Evolutionary conservation across 2,329 filamentous ascomycete species (phyloP), one percentile per base, ranked within the genome.

Genomic region (Aspergillus versicolor): DNA sequence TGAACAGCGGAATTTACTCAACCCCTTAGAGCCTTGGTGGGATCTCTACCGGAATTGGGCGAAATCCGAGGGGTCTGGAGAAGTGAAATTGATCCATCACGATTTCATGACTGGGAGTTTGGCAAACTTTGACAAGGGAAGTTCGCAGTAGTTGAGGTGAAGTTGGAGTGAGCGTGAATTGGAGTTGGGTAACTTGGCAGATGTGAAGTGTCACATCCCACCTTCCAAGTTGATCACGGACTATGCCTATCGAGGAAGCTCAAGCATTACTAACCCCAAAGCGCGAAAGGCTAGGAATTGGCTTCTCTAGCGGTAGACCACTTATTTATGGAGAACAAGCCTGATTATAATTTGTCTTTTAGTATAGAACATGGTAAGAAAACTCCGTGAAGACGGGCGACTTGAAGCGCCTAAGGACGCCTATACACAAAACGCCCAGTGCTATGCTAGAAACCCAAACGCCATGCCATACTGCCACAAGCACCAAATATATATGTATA

Each of bases 191-290:
- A 17, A 17, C 17, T 17, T 42, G n/a, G 40, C 15, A 12, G n/a
- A 19, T 17, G 40, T n/a, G 12, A 37, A 13, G 13, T 37, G 34
- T 37, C 34, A 37, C 34, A 37, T 37, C 34, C 34, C 34, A 37
- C 34, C 34, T 37, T 37, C 34, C 12, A 30, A 30, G 27, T 30
- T n/a, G 34, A 37, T n/a, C 34, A 8, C 34, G 15, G 17, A 30
- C 50, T 45, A 52, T 21, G 41, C 50, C 50, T 45, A 52, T 44
- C 50, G 7, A 34, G 50, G 50, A 52, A 45, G n/a, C 44, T 40
- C 40, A 22, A 45, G n/a, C 24, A 21, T 15, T 30, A 24, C 41
- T 22, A 12, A 21, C n/a, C 21, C 40, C 5, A n/a, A 42, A 22
- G 11, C n/a, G n/a, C 5, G 17, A 42, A 15, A 7, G 27, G 19